Base-by-base conservation (phyloP, 495 filamentous ascomycete species). In the Hypomontagnella submonticulosa region DNA sequence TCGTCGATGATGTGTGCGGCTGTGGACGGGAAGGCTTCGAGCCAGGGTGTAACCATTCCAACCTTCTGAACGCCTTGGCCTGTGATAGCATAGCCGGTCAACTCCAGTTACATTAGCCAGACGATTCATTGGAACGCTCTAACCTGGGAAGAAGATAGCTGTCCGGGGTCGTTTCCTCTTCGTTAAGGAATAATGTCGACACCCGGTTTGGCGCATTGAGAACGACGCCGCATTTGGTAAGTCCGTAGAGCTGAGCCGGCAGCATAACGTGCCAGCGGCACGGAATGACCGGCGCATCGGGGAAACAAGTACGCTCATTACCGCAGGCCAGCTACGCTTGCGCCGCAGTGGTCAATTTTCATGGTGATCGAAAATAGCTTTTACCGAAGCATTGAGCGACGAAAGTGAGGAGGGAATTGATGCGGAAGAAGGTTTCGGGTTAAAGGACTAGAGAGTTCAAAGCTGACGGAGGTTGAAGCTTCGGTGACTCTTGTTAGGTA, bases 51-150 rank as follows among this genome's bases (percentile, higher is more conserved):
- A 32, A 90, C 81, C 95, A 99, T 99, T 72, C 92, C 94, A 3
- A 97, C 89, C 70, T 91, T 88, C 74, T 99, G 95, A 10, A 97
- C 93, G 64, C 95, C 94, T 79, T 97, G 93, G 63, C 93, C 93
- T 97, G 75, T 61, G 27, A 61, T 66, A 57, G 43, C 52, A 54
- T 10, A 38, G 15, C 23, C 40, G 9, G 38, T 52, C 49, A 70
- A 58, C 30, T 46, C 34, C 13, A 51, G 44, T 23, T 10, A 32
- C 43, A 38, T 27, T 6, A 38, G 19, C 11, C 6, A 38, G 8
- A 23, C 12, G 10, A 16, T 30, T 16, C 34, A 51, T 41, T 27
- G 27, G 12, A 44, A 43, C 11, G 13, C 11, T 68, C 84, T 61
- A 74, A 93, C 90, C 91, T 65, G 91, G 91, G 71, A 94, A 94